Conservation (phyloP, 768 basidiomycete genomes). For the Pleurotus sapidus region DNA sequence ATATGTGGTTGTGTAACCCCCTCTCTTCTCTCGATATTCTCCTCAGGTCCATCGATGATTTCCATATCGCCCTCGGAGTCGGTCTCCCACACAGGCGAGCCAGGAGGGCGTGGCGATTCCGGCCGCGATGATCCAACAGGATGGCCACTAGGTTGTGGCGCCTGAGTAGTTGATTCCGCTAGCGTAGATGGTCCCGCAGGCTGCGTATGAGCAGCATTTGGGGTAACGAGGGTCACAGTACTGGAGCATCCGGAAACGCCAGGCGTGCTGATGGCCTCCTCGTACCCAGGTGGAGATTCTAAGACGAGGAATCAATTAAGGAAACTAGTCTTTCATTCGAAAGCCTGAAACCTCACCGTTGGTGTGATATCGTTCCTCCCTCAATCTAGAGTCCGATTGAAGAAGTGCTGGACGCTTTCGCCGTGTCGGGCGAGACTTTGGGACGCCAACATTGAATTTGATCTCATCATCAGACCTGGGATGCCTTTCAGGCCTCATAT, state of each 20-base stretch:
- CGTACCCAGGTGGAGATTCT: constrained; percentile 68
- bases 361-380: background rate
- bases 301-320: background rate
- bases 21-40: background rate
- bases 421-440: constrained; percentile 23
- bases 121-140: background rate
- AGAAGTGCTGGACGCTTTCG: constrained; percentile 17
- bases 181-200: constrained; percentile 10
- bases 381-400: constrained; percentile 1
- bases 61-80: background rate
- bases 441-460: constrained; percentile 39
- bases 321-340: background rate
- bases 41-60: background rate
- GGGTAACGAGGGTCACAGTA: constrained; percentile 34
- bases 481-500: constrained; percentile 36
- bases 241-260: constrained; percentile 36
- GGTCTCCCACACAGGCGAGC: background rate
- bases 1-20: background rate
- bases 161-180: background rate
- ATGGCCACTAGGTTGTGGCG: background rate
- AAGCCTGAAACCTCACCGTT: background rate
- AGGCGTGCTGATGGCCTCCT: constrained; percentile 58
- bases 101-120: background rate
- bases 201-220: constrained; percentile 15
- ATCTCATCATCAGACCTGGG: constrained; percentile 42